Conservation (phyloP, 352 stramenopile genomes). For the Phytophthora kernoviae region DNA sequence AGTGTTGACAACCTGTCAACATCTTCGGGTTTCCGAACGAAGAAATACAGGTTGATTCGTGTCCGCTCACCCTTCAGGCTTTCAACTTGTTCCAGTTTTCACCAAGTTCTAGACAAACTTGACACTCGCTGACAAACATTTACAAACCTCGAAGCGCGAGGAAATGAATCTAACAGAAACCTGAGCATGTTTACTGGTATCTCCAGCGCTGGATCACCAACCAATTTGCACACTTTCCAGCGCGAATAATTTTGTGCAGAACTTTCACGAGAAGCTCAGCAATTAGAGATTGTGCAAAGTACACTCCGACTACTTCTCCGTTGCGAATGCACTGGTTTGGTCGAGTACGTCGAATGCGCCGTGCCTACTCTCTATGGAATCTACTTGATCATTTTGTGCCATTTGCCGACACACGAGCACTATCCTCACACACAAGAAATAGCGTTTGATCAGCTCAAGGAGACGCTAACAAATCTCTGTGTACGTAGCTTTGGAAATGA, state of each 20-base stretch:
- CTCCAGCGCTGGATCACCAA: neutral
- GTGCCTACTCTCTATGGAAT: conserved; percentile 29
- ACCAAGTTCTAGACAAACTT: conserved; percentile 15
- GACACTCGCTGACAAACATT: conserved; percentile 1
- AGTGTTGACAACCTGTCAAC: conserved; percentile 4
- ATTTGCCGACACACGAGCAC: conserved; percentile 23
- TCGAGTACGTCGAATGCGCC: conserved; percentile 32
- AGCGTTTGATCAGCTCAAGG: conserved; percentile 5
- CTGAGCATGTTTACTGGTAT: neutral
- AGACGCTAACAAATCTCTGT: conserved; percentile 15
- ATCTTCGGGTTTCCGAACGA: conserved; percentile 10
- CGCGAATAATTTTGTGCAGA: neutral
- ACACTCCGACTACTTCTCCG: conserved; percentile 8
- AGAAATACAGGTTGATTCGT: conserved; percentile 11
- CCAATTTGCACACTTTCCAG: neutral
- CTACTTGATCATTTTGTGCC: conserved; percentile 16
- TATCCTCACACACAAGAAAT: conserved; percentile 21
- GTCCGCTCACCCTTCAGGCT: conserved; percentile 12
- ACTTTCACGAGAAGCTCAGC: neutral
- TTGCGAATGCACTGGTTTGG: conserved; percentile 14
- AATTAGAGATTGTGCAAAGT: conserved; percentile 11
- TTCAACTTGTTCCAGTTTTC: neutral
- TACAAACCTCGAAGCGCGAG: neutral
- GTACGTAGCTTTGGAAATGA: conserved; percentile 14
- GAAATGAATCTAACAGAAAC: neutral